Conservation (phyloP, 1,284 basidiomycete genomes). For the Somion occarium region DNA sequence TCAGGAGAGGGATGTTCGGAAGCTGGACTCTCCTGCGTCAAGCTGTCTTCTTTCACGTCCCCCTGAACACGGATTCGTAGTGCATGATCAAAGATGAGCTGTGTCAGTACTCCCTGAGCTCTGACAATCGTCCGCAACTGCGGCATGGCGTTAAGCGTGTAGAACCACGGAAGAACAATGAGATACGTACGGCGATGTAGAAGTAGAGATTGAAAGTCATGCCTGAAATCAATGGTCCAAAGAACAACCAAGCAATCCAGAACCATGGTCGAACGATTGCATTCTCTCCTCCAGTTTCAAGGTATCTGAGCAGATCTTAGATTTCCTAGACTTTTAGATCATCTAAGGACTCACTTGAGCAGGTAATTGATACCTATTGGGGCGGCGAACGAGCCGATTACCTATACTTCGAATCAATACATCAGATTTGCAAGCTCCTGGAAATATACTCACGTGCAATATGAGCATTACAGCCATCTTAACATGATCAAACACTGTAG, state of each 20-base stretch:
- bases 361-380: constrained; percentile 44
- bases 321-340: not conserved
- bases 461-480: constrained; percentile 15
- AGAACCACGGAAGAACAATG: not conserved
- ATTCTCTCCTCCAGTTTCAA: constrained; percentile 36
- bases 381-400: constrained; percentile 25
- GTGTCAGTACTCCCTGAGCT: constrained; percentile 45
- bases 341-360: constrained; percentile 22
- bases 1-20: not conserved
- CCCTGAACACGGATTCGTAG: constrained; percentile 44
- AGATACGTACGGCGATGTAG: constrained; percentile 37
- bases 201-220: constrained; percentile 42
- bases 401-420: not conserved
- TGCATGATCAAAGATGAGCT: constrained; percentile 54
- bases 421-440: constrained; percentile 4
- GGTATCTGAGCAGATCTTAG: constrained; percentile 26
- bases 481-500: constrained; percentile 20
- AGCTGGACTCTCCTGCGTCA: not conserved
- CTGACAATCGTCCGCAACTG: constrained; percentile 32
- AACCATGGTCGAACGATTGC: constrained; percentile 45
- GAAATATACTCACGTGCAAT: constrained; percentile 18
- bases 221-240: constrained; percentile 44
- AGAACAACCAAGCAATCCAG: constrained; percentile 59
- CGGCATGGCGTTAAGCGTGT: not conserved
- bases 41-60: not conserved